Evolutionary conservation across 2,329 filamentous ascomycete species (phyloP).

Genomic region (Capronia americana): DNA sequence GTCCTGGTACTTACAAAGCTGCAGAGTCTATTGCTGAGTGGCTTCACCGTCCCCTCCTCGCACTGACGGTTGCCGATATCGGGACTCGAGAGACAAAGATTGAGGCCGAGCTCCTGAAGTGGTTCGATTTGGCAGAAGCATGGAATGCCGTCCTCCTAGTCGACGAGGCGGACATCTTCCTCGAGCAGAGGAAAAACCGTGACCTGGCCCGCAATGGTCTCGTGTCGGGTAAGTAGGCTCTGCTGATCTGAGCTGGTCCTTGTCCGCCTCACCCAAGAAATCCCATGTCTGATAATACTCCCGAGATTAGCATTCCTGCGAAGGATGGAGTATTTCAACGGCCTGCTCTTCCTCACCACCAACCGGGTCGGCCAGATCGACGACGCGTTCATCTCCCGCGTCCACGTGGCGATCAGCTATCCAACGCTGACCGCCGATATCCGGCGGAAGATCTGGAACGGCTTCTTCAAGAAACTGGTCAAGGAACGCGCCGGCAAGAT

Average conservation of each 20-base stretch:
- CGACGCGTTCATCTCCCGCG: conserved; percentile 42
- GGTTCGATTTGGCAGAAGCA: conserved; percentile 3
- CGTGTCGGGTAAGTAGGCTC: conserved; percentile 14
- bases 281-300: background rate
- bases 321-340: conserved; percentile 37
- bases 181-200: conserved; percentile 15
- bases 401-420: conserved; percentile 42
- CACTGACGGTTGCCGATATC: conserved; percentile 15
- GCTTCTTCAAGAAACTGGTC: conserved; percentile 15
- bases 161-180: conserved; percentile 30
- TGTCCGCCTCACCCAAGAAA: background rate
- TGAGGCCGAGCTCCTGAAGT: conserved; percentile 8
- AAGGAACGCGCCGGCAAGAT: conserved; percentile 1
- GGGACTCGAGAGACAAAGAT: conserved; percentile 6
- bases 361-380: conserved; percentile 42
- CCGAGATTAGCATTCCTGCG: conserved; percentile 31
- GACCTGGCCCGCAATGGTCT: conserved; percentile 23
- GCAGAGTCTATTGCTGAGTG: conserved; percentile 56
- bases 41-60: conserved; percentile 55
- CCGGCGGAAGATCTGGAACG: conserved; percentile 19
- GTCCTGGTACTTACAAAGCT: background rate
- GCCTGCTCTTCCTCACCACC: conserved; percentile 44
- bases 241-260: background rate
- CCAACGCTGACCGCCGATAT: conserved; percentile 30
- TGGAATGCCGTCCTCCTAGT: conserved; percentile 27